Evolutionary conservation across 495 filamentous ascomycete genomes (phyloP).

Genomic region (Articulospora tetracladia): DNA sequence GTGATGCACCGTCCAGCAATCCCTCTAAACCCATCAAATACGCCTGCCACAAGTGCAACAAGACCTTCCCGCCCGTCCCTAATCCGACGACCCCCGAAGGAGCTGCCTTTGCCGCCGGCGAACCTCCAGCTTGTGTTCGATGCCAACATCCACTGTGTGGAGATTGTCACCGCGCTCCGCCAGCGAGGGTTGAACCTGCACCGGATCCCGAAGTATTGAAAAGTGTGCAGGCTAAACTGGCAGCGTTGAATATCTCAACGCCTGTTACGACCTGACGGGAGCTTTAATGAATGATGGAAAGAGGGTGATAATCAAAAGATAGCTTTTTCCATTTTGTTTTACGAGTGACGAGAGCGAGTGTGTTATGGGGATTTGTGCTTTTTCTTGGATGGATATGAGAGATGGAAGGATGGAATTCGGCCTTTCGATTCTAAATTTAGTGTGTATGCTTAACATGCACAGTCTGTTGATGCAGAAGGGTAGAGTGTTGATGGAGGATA

Average conservation of each 20-base stretch:
- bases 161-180: conserved; percentile 42
- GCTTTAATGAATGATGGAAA: not conserved
- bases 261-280: not conserved
- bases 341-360: not conserved
- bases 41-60: conserved; percentile 62
- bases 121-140: conserved; percentile 46
- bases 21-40: conserved; percentile 46
- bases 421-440: not conserved
- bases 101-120: conserved; percentile 14
- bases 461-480: not conserved
- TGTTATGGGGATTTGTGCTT: not conserved
- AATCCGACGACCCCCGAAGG: conserved; percentile 19
- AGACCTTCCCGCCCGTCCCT: conserved; percentile 36
- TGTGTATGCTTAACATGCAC: not conserved
- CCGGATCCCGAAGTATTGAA: conserved; percentile 62
- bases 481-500: not conserved
- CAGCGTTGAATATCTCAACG: conserved; percentile 29
- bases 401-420: not conserved
- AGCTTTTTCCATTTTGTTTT: not conserved
- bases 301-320: not conserved
- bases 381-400: not conserved
- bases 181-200: conserved; percentile 56
- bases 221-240: conserved; percentile 56
- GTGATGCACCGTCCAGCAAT: conserved; percentile 48
- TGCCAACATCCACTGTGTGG: conserved; percentile 57